Percentiles rank a stretch among this genome's conserved stretches.
Conservation (phyloP, 805 yeast species). For the Yarrowia sp. region DNA sequence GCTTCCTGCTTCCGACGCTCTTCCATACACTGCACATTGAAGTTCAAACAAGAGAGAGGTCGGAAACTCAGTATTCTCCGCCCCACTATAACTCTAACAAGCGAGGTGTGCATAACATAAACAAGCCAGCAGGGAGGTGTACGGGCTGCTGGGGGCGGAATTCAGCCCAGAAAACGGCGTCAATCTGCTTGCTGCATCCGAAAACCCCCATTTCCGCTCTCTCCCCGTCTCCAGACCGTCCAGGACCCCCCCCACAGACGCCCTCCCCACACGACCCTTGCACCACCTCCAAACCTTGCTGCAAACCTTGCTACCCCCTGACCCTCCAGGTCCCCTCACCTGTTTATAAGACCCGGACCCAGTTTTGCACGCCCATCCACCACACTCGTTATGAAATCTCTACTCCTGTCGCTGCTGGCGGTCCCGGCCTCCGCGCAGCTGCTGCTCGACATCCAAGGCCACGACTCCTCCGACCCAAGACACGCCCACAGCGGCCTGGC, state of each 20-base stretch:
- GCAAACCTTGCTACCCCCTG: conserved; percentile 9
- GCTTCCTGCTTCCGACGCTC: not conserved
- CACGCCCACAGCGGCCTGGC: not conserved
- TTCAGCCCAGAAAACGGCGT: not conserved
- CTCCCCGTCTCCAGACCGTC: not conserved
- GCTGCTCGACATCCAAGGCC: conserved; percentile 22
- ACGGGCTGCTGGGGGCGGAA: not conserved
- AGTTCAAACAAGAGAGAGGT: no score
- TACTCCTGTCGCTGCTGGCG: conserved; percentile 11
- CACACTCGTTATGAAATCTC: conserved; percentile 21
- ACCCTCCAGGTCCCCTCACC: conserved; percentile 1
- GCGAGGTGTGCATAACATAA: conserved; percentile 15
- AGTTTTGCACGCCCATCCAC: not conserved
- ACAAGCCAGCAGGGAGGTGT: not conserved
- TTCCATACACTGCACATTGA: not conserved
- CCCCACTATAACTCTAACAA: conserved; percentile 19
- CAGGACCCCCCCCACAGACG: not conserved
- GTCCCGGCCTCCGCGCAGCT: conserved; percentile 21
- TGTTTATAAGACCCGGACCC: conserved; percentile 5
- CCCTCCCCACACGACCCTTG: conserved; percentile 16
- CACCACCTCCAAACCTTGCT: not conserved
- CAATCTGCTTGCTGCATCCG: not conserved
- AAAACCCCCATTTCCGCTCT: not conserved
- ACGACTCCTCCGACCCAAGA: conserved; percentile 5
- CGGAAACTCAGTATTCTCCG: conserved; percentile 12